Evolutionary conservation across 345 rosid species (phyloP).

Genomic region (Hevea brasiliensis): DNA sequence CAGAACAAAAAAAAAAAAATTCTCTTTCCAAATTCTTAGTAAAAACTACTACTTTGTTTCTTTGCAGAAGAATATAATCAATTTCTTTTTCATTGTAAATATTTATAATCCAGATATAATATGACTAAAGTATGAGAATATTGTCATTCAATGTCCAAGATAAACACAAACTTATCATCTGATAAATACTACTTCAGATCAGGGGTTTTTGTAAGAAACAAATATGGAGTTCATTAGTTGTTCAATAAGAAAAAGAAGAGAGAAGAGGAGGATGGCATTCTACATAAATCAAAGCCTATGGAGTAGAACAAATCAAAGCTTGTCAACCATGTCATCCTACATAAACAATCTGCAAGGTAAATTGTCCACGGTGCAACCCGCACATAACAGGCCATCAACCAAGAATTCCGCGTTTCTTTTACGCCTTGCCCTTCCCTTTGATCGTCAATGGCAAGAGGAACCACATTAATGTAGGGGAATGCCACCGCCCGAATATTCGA

Average conservation of each 20-base stretch:
- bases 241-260: background rate
- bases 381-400: background rate
- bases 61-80: no score
- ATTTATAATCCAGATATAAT: no score
- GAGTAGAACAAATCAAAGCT: slow-evolving; percentile 10
- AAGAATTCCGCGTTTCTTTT: slow-evolving; percentile 4
- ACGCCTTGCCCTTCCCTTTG: background rate
- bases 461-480: slow-evolving; percentile 40
- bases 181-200: no score
- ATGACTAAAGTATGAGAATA: no score
- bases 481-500: slow-evolving; percentile 92
- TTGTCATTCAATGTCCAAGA: no score
- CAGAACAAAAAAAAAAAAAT: no score
- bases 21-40: no score
- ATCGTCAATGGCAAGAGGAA: background rate
- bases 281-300: background rate
- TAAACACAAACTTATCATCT: no score
- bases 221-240: background rate
- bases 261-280: background rate
- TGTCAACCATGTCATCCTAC: background rate
- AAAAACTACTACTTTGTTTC: no score
- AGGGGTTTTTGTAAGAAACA: no score
- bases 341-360: background rate
- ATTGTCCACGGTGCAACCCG: background rate
- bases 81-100: no score